Evolutionary conservation across 192 early-diverging fungal species (phyloP).

Genomic region (Umbelopsis vinacea): DNA sequence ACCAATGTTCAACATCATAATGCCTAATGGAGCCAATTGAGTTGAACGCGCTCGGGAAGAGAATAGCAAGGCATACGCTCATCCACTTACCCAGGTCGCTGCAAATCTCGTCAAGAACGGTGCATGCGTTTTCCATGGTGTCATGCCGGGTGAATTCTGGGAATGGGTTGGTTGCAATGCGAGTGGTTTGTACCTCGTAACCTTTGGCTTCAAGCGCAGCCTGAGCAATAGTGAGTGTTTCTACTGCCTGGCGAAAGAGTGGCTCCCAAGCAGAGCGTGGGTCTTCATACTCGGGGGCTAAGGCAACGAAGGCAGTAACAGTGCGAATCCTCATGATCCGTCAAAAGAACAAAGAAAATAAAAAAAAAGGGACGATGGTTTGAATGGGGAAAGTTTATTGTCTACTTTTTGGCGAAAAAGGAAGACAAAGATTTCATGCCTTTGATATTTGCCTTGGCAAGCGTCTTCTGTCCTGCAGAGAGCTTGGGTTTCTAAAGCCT

Average conservation of each 20-base stretch:
- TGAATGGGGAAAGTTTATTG: background rate
- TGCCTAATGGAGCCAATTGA: background rate
- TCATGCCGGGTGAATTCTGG: constrained; percentile 22
- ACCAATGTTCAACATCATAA: constrained; percentile 24
- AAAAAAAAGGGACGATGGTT: background rate
- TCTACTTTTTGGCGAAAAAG: constrained; percentile 51
- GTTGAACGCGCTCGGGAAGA: background rate
- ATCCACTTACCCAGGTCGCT: background rate
- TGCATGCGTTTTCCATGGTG: background rate
- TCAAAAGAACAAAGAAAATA: too few species aligned
- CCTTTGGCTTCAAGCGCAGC: background rate
- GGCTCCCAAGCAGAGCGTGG: constrained; percentile 9
- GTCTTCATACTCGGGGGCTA: background rate
- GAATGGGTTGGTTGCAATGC: constrained; percentile 26
- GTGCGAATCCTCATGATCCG: constrained; percentile 21
- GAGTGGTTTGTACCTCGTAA: constrained; percentile 25
- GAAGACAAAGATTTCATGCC: constrained; percentile 52
- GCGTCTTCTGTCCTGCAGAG: constrained; percentile 42
- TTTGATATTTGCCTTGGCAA: constrained; percentile 52
- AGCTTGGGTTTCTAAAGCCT: constrained; percentile 50
- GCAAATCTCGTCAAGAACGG: constrained; percentile 19
- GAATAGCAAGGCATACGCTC: background rate
- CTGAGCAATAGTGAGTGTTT: background rate
- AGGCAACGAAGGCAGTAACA: constrained; percentile 19
- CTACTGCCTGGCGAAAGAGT: background rate